Percentiles rank a stretch among this genome's conserved stretches.
These are phyloP conservation scores for Curvularia hawaiiensis DNA, from an alignment of 2,329 filamentous ascomycete genomes.

Conservation along the genomic window DNA sequence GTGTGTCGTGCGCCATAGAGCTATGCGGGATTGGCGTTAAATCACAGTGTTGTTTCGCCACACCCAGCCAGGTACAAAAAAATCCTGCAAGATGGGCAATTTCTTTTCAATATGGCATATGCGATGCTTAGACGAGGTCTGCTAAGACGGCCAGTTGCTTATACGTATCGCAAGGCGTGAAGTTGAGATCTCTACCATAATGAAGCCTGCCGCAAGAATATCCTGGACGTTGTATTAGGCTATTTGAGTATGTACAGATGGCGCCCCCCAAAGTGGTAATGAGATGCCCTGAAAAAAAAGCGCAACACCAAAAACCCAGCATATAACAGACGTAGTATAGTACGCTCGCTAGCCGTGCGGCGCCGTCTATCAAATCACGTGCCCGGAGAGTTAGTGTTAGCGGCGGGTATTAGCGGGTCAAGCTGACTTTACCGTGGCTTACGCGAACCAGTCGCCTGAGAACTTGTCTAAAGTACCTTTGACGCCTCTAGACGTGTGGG, in stretches of 20 bases:
- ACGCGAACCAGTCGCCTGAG: slow-evolving; percentile 8
- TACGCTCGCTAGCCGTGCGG: slow-evolving; percentile 1
- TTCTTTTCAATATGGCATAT: neutral
- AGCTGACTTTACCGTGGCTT: slow-evolving; percentile 19
- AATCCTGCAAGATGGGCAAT: neutral
- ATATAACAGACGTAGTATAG: neutral
- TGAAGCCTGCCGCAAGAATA: no score
- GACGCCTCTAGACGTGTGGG: slow-evolving; percentile 8
- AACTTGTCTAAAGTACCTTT: slow-evolving; percentile 5
- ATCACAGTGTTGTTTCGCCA: neutral
- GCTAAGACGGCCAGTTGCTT: neutral
- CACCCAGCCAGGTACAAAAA: neutral
- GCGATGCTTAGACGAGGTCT: neutral
- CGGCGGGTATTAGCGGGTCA: slow-evolving; percentile 27
- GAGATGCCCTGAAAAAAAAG: neutral
- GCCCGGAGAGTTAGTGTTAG: neutral
- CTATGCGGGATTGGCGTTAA: neutral
- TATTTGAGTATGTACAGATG: neutral
- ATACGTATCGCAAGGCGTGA: neutral
- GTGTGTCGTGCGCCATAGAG: neutral
- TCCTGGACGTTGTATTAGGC: neutral
- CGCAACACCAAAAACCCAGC: neutral
- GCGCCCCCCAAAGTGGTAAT: neutral
- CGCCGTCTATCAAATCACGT: neutral
- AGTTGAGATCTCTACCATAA: neutral